Conservation (phyloP, 2,329 filamentous ascomycete species). For the Ophiognomonia clavigignenti-juglandacearum region DNA sequence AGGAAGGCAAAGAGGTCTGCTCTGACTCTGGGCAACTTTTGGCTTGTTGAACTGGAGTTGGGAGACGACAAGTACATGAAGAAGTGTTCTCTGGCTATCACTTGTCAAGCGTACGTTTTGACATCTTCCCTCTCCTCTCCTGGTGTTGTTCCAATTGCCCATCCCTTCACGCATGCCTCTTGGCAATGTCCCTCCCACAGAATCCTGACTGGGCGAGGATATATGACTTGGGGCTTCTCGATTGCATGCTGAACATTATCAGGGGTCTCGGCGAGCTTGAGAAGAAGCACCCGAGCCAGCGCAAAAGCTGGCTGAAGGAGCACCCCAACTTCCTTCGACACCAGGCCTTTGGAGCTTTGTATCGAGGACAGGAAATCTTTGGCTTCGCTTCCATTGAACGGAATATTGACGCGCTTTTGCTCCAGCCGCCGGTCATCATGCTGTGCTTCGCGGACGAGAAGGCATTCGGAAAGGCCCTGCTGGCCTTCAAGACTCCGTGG, state of each 20-base stretch:
- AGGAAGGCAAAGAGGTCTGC: slow-evolving; percentile 39
- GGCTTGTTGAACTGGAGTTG: slow-evolving; percentile 32
- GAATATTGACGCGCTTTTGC: slow-evolving; percentile 39
- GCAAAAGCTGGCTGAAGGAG: slow-evolving; percentile 41
- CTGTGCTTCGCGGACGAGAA: slow-evolving; percentile 45
- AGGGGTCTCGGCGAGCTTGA: slow-evolving; percentile 43
- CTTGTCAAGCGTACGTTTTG: slow-evolving; percentile 24
- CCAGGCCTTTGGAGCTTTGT: slow-evolving; percentile 56
- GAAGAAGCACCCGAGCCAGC: slow-evolving; percentile 22
- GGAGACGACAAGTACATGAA: slow-evolving; percentile 25
- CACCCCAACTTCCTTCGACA: slow-evolving; percentile 51
- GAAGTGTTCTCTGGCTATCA: slow-evolving; percentile 36
- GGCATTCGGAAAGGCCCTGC: slow-evolving; percentile 42
- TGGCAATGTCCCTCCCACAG: too few relatives aligned
- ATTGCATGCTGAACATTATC: too few relatives aligned
- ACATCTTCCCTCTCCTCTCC: too few relatives aligned
- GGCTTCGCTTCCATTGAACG: slow-evolving; percentile 57
- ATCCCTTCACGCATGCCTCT: too few relatives aligned
- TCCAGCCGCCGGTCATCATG: slow-evolving; percentile 39
- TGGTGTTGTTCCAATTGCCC: too few relatives aligned
- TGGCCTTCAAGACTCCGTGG: slow-evolving; percentile 30
- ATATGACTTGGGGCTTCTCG: too few relatives aligned
- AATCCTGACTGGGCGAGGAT: too few relatives aligned
- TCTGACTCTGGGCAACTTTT: slow-evolving; percentile 34
- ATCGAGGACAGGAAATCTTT: slow-evolving; percentile 44